Evolutionary conservation across 208 protist species (phyloP).

Genomic region (Tritrichomonas musculus): DNA sequence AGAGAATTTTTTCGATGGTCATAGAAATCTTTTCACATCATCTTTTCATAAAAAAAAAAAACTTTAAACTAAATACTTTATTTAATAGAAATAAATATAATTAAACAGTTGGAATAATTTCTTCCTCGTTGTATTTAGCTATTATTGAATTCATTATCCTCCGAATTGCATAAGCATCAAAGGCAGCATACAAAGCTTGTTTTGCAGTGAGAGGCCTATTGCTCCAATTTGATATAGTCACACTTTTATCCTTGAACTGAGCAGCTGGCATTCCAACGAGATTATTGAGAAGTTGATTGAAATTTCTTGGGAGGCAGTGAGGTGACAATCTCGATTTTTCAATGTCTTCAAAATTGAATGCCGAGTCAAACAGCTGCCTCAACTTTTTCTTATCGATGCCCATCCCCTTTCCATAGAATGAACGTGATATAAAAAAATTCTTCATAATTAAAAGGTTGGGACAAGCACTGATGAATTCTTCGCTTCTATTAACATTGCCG

Average conservation of each 20-base stretch:
- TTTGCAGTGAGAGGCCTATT: not conserved
- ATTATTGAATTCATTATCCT: no score
- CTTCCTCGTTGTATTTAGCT: no score
- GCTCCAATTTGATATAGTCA: not conserved
- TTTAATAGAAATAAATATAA: no score
- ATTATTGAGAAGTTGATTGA: not conserved
- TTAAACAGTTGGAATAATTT: no score
- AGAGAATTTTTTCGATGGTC: no score
- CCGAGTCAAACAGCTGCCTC: not conserved
- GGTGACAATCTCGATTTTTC: not conserved
- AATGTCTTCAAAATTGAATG: not conserved
- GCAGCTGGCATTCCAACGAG: not conserved
- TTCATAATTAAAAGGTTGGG: not conserved
- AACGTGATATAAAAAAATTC: no score
- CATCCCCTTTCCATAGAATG: conserved; percentile 13
- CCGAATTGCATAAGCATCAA: conserved; percentile 7
- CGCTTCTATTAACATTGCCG: not conserved
- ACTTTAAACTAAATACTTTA: no score
- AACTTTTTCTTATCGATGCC: not conserved
- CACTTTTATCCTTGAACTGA: not conserved
- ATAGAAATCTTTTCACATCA: no score
- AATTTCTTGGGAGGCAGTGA: not conserved
- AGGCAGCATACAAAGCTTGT: not conserved
- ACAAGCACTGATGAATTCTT: not conserved
- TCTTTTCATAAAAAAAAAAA: no score